phyloP scores from a whole-genome alignment of 129 eudicot genomes.

The Calendula officinalis region DNA sequence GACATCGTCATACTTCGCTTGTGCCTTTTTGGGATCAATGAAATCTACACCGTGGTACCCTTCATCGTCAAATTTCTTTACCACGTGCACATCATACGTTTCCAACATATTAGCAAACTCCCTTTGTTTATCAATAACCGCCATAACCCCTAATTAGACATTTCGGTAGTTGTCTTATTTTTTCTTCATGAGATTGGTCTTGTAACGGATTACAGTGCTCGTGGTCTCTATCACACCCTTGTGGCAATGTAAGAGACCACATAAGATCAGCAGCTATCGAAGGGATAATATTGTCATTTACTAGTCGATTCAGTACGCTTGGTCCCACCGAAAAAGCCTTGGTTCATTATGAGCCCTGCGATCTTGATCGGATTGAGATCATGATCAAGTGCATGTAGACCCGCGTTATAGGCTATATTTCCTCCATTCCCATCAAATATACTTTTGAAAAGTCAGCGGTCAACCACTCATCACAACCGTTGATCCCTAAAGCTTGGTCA shows the following conservation, averaged over 20 bases:
- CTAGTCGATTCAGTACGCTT: slow-evolving; percentile 39
- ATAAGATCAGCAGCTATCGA: slow-evolving; percentile 42
- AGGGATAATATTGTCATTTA: slow-evolving; percentile 48
- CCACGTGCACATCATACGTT: slow-evolving; percentile 57
- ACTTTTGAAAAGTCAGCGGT: slow-evolving; percentile 41
- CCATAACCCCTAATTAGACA: slow-evolving; percentile 50
- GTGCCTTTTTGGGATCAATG: slow-evolving; percentile 44
- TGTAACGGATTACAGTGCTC: slow-evolving; percentile 47
- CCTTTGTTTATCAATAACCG: slow-evolving; percentile 58
- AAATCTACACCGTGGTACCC: slow-evolving; percentile 66
- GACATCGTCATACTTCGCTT: slow-evolving; percentile 36
- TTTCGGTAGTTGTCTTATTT: slow-evolving; percentile 49
- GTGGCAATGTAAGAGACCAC: slow-evolving; percentile 66
- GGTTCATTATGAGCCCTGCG: slow-evolving; percentile 47
- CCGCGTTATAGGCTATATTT: slow-evolving; percentile 42
- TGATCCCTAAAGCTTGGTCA: background rate
- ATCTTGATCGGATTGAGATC: slow-evolving; percentile 45
- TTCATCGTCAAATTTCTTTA: slow-evolving; percentile 34
- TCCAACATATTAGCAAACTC: slow-evolving; percentile 54
- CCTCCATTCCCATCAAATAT: slow-evolving; percentile 54
- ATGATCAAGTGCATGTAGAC: slow-evolving; percentile 35
- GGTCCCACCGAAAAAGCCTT: slow-evolving; percentile 56
- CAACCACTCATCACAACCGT: slow-evolving; percentile 2
- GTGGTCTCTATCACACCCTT: slow-evolving; percentile 54
- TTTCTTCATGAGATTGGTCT: slow-evolving; percentile 15